Evolutionary conservation across 2,329 filamentous ascomycete genomes (phyloP), one percentile per base, ranked within the genome.

Genomic region (Nigrospora oryzae): DNA sequence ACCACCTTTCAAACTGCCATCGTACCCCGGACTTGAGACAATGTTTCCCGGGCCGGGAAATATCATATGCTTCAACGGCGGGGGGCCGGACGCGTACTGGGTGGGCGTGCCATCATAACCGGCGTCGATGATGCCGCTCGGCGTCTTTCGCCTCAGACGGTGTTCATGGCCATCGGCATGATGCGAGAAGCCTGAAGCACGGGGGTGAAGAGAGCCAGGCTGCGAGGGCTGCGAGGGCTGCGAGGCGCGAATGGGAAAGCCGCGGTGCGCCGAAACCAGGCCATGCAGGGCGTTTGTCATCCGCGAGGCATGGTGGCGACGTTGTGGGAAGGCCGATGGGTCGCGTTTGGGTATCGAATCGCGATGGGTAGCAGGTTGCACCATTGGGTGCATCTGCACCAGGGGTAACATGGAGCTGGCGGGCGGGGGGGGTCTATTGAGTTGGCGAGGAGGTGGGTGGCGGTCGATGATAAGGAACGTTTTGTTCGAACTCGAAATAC

Each of bases 91-190:
- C 11, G 76, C 80, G 55, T 84, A 79, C 57, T 89, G 84, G 17
- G 83, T 74, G 2, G 83, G 81, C 5, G 86, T 87, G 31, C 86
- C 89, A 72, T 97, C 90, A 58, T 95, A 96, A 11, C 89, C 89
- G 44, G 87, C 89, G 52, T 91, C 84, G 49, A 97, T 77, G 34
- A 89, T 95, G n/a, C 91, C 93, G 58, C 84, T 91, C 5, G 91
- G 93, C 10, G 91, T 97, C 65, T 97, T 97, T 53, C 91, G 81
- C 52, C 91, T 81, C 46, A 96, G 72, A 55, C 88, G 86, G 63
- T 95, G 83, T 62, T 95, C 89, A 44, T 65, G 61, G 45, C 65
- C 62, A 5, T 69, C 65, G 43, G 50, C 31, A 8, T 42, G 48
- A 49, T 48, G 46, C 49, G 47, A 53, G 50, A 51, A 58, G 39